phyloP scores from a whole-genome alignment of 176 grass and related monocot species.

The Oryza brachyantha region DNA sequence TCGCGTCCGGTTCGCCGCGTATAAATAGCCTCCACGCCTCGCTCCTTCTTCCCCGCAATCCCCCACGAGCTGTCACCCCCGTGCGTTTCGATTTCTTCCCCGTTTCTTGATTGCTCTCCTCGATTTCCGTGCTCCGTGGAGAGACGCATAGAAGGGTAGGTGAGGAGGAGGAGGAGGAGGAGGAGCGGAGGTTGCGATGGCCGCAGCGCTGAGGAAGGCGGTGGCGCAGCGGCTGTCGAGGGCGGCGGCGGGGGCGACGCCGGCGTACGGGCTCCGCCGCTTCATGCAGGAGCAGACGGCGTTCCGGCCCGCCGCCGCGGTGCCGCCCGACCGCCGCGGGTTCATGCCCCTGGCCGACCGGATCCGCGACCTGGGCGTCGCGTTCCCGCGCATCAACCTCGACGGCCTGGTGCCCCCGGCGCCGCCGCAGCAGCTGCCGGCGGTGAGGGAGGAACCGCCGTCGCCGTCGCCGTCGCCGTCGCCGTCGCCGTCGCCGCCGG shows the following conservation, averaged over 20 bases:
- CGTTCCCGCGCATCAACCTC: constrained; percentile 66
- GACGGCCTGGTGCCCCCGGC: constrained; percentile 72
- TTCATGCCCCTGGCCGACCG: constrained; percentile 58
- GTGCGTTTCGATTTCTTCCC: background rate
- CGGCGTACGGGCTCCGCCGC: constrained; percentile 47
- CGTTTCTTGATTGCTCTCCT: background rate
- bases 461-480: too few relatives aligned
- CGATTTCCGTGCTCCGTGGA: background rate
- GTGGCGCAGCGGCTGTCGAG: constrained; percentile 45
- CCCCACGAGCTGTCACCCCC: background rate
- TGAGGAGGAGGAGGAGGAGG: too few relatives aligned
- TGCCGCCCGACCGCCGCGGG: constrained; percentile 43
- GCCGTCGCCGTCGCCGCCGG: too few relatives aligned
- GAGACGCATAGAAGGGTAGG: too few relatives aligned
- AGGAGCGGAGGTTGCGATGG: constrained; percentile 44
- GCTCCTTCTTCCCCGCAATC: constrained; percentile 10
- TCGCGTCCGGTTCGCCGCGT: constrained; percentile 17
- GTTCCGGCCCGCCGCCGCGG: constrained; percentile 41
- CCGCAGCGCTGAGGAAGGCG: constrained; percentile 56
- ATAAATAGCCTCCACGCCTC: constrained; percentile 29
- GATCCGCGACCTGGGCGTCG: constrained; percentile 65
- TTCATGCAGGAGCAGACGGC: constrained; percentile 74
- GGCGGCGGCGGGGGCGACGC: background rate
- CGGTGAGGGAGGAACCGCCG: background rate
- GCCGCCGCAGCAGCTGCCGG: background rate